Evolutionary conservation across 768 basidiomycete genomes (phyloP).

Genomic region (Flagelloscypha sp.): DNA sequence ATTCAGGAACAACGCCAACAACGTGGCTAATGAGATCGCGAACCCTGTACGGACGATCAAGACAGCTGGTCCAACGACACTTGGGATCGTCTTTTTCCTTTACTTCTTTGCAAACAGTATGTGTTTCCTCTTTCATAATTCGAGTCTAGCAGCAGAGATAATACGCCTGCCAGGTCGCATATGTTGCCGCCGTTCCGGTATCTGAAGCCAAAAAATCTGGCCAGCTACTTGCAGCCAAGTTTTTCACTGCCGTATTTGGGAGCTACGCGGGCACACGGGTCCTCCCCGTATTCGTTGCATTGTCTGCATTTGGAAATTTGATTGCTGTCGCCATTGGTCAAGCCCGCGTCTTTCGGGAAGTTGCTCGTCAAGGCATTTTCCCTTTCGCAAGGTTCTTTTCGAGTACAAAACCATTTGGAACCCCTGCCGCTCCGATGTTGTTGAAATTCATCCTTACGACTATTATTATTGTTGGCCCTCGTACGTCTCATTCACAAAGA

Average conservation of each 20-base stretch:
- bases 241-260: constrained; percentile 25
- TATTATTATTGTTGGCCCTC: constrained; percentile 34
- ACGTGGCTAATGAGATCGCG: constrained; percentile 18
- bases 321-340: constrained; percentile 20
- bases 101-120: constrained; percentile 24
- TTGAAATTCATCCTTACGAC: constrained; percentile 31
- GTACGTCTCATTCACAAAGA: background rate
- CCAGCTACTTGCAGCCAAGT: constrained; percentile 22
- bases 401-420: constrained; percentile 40
- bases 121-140: no score
- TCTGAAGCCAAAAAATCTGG: constrained; percentile 21
- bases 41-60: constrained; percentile 22
- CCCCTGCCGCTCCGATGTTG: constrained; percentile 34
- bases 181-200: constrained; percentile 23
- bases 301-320: constrained; percentile 13
- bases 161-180: no score
- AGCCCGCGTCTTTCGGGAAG: constrained; percentile 40
- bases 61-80: constrained; percentile 19
- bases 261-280: constrained; percentile 6
- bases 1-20: constrained; percentile 21
- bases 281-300: constrained; percentile 7
- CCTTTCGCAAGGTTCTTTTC: constrained; percentile 41
- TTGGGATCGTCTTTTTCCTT: constrained; percentile 18
- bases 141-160: no score
- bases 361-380: constrained; percentile 44